Conservation (phyloP, 805 yeast genomes). For the Nakazawaea sp. region DNA sequence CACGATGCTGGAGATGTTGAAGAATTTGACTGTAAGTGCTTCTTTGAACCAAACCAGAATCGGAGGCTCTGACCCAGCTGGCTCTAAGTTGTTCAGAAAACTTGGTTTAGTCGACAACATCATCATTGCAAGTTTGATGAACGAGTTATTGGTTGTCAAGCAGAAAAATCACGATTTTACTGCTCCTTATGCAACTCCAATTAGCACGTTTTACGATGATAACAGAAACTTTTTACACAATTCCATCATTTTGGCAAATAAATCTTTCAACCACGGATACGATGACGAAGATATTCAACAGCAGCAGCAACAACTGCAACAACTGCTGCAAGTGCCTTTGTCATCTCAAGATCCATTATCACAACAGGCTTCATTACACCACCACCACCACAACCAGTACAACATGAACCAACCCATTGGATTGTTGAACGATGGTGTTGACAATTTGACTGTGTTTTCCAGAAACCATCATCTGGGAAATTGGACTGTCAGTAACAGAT, state of each 20-base stretch:
- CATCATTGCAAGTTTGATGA: constrained; percentile 24
- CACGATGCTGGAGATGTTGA: constrained; percentile 18
- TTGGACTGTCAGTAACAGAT: constrained; percentile 14
- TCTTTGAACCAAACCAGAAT: constrained; percentile 10
- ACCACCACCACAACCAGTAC: constrained; percentile 11
- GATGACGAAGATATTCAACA: constrained; percentile 14
- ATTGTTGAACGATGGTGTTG: constrained; percentile 12
- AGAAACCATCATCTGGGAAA: constrained; percentile 10
- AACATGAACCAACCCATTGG: constrained; percentile 13
- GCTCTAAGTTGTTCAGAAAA: constrained; percentile 14
- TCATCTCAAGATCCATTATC: constrained; percentile 3
- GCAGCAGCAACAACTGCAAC: constrained; percentile 12
- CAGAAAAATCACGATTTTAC: not conserved
- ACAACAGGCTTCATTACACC: not conserved
- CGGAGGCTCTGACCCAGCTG: not conserved
- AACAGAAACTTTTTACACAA: constrained; percentile 41
- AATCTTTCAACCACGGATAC: constrained; percentile 22
- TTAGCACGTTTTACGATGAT: constrained; percentile 18
- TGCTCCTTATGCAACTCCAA: constrained; percentile 11
- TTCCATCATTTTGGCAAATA: constrained; percentile 45
- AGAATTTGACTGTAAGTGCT: constrained; percentile 19
- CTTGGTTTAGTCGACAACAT: constrained; percentile 17
- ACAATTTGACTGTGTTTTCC: constrained; percentile 10
- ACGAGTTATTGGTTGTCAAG: constrained; percentile 24
- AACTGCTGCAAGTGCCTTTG: constrained; percentile 2